A percentile compares a stretch with the other conserved stretches of the same genome.
Evolutionary conservation across 768 basidiomycete species (phyloP).

Genomic region (Tricholoma sp.): DNA sequence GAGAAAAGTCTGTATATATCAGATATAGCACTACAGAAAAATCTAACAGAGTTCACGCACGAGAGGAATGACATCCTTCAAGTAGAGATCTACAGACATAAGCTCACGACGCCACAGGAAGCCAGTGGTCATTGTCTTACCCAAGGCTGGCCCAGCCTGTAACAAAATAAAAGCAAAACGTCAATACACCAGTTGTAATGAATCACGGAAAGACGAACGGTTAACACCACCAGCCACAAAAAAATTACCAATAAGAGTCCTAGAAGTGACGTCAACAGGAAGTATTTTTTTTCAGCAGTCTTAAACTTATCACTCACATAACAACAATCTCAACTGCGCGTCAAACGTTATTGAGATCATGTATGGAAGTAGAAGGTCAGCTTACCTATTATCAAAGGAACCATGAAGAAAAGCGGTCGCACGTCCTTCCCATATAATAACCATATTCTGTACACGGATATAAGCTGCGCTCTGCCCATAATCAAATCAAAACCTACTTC

Average conservation of each 20-base stretch:
- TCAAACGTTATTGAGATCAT: not conserved
- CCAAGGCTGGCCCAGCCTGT: not conserved
- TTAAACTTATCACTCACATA: constrained; percentile 10
- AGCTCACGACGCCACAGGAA: not conserved
- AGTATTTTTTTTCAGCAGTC: not conserved
- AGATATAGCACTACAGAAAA: not conserved
- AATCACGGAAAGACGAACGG: not conserved
- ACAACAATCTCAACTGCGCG: constrained; percentile 8
- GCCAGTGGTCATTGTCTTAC: not conserved
- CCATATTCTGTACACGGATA: not conserved
- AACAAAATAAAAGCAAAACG: not conserved
- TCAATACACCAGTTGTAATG: not conserved
- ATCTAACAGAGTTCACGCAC: not conserved
- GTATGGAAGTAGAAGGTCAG: not conserved
- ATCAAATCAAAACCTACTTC: not conserved
- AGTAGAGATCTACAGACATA: not conserved
- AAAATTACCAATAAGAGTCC: not conserved
- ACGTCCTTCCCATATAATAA: not conserved
- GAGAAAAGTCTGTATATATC: not conserved
- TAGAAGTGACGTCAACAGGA: not conserved
- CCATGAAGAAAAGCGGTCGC: not conserved
- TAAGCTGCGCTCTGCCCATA: not conserved
- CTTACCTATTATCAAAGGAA: not conserved
- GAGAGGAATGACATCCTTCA: not conserved
- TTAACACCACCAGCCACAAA: not conserved